Percentiles rank a stretch among this genome's conserved stretches.
These are phyloP conservation scores for Cryptosporidium canis DNA, from an alignment of 169 alveolate species.

Conservation along the genomic window DNA sequence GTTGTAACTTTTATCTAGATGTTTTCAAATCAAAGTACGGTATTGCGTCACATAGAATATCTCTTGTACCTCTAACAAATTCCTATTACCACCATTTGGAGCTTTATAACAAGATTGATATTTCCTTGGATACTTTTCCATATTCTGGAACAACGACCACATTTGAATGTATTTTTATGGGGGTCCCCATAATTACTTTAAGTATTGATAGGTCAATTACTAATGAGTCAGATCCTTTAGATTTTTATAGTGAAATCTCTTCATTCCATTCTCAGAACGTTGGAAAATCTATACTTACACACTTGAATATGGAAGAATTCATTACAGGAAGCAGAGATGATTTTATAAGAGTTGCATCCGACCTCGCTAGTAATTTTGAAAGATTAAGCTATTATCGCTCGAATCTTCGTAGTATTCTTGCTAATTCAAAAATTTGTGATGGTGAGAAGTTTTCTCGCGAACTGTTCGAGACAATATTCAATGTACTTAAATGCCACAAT, in stretches of 20 bases:
- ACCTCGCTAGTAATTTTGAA: conserved; percentile 29
- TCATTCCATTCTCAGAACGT: conserved; percentile 76
- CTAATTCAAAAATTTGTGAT: conserved; percentile 32
- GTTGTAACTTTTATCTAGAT: conserved; percentile 13
- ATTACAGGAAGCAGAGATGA: conserved; percentile 41
- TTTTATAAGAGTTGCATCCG: conserved; percentile 54
- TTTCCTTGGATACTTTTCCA: conserved; percentile 81
- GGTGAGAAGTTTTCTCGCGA: conserved; percentile 31
- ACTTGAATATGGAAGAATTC: conserved; percentile 67
- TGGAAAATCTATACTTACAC: conserved; percentile 73
- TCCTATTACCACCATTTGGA: conserved; percentile 42
- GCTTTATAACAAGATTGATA: conserved; percentile 70
- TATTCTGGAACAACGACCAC: conserved; percentile 84
- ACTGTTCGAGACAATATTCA: neutral
- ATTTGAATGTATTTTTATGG: conserved; percentile 81
- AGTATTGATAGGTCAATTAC: conserved; percentile 22
- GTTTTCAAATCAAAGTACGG: conserved; percentile 5
- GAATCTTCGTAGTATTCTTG: conserved; percentile 14
- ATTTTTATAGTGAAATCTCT: neutral
- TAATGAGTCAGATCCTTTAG: neutral
- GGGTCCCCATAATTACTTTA: conserved; percentile 81
- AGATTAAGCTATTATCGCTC: conserved; percentile 16
- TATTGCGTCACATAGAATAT: neutral
- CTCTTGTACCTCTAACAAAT: conserved; percentile 12
- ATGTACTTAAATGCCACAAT: conserved; percentile 13